Conservation (phyloP, 768 basidiomycete genomes). For the Arthromyces matolae region DNA sequence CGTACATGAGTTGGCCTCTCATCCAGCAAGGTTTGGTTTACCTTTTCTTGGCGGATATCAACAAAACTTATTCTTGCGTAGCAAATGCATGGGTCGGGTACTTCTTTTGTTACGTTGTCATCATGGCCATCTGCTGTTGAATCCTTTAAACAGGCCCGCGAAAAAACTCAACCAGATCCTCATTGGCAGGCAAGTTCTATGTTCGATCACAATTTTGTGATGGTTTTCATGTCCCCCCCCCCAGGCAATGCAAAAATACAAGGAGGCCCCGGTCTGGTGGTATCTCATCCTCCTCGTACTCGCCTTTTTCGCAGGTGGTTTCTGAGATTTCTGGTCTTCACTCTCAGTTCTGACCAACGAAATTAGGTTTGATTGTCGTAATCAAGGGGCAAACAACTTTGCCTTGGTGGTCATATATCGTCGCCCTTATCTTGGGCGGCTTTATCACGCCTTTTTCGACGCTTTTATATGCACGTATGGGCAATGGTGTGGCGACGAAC, state of each 20-base stretch:
- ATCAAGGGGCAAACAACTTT: conserved; percentile 58
- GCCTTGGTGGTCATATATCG: conserved; percentile 59
- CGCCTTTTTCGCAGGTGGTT: conserved; percentile 51
- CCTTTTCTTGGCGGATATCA: not conserved
- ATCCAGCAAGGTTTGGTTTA: conserved; percentile 47
- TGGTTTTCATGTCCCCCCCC: not conserved
- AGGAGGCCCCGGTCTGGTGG: conserved; percentile 63
- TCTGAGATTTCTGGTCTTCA: not conserved
- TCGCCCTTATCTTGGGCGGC: conserved; percentile 50
- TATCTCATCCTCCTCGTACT: conserved; percentile 45
- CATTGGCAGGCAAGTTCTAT: conserved; percentile 42
- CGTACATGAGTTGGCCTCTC: conserved; percentile 50
- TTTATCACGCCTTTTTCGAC: conserved; percentile 53
- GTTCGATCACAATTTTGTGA: not conserved
- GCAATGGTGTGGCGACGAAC: conserved; percentile 56
- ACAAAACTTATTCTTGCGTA: conserved; percentile 15
- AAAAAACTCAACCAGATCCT: conserved; percentile 48
- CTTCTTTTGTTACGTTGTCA: conserved; percentile 46
- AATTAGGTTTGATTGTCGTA: conserved; percentile 49
- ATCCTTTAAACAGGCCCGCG: conserved; percentile 46
- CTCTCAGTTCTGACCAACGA: not conserved
- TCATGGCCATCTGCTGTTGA: conserved; percentile 57
- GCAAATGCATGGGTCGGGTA: conserved; percentile 59
- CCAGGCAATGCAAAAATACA: conserved; percentile 55
- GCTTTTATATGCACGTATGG: conserved; percentile 54